Conservation (phyloP, 202 grass and related monocot genomes). For the Cymbopogon flexuosus region DNA sequence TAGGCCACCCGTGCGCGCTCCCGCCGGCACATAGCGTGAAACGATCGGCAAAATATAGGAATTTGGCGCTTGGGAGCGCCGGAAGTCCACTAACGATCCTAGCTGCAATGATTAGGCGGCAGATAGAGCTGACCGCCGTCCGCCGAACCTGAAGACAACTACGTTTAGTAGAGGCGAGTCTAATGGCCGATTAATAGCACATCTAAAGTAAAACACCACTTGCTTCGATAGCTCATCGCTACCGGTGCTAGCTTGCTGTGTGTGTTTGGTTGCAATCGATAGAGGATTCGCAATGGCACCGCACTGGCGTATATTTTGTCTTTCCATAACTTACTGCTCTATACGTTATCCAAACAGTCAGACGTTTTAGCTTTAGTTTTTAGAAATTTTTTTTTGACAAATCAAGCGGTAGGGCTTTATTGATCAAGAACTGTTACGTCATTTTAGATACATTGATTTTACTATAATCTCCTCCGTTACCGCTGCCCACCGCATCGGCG, state of each 20-base stretch:
- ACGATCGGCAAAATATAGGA: not conserved
- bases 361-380: too few relatives aligned
- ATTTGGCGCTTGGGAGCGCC: not conserved
- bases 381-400: too few relatives aligned
- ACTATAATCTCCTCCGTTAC: too few relatives aligned
- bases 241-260: not conserved
- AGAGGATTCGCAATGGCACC: not conserved
- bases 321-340: too few relatives aligned
- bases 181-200: not conserved
- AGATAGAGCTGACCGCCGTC: not conserved
- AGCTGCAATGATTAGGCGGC: constrained; percentile 9
- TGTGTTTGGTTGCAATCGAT: not conserved
- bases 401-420: too few relatives aligned
- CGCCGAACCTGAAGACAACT: constrained; percentile 12
- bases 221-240: not conserved
- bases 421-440: too few relatives aligned
- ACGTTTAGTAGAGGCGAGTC: not conserved
- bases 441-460: too few relatives aligned
- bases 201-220: not conserved
- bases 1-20: too few relatives aligned
- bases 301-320: not conserved
- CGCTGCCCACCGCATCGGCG: too few relatives aligned
- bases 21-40: not conserved
- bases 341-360: too few relatives aligned
- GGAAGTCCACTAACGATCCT: not conserved